Evolutionary conservation across 1,284 basidiomycete genomes (phyloP).

Genomic region (Prillingera fragicola): DNA sequence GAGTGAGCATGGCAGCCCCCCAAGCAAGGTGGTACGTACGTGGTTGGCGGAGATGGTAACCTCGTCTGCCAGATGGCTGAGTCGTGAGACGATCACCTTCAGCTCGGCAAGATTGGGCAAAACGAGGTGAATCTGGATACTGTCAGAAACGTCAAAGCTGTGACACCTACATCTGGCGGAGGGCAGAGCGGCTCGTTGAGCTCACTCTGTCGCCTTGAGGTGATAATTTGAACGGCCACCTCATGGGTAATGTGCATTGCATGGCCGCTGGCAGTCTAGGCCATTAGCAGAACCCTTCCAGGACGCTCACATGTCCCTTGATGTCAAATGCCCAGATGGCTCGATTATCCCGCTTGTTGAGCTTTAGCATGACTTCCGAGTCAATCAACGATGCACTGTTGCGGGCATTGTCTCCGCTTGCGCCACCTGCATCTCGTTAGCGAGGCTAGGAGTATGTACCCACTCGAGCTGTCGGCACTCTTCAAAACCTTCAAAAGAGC

Average conservation of each 20-base stretch:
- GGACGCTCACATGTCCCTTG: constrained; percentile 20
- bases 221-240: constrained; percentile 58
- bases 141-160: not conserved
- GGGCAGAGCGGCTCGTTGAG: constrained; percentile 80
- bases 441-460: not conserved
- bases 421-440: constrained; percentile 13
- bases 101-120: constrained; percentile 72
- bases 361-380: constrained; percentile 69
- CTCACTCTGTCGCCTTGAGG: constrained; percentile 62
- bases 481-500: constrained; percentile 66
- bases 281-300: not conserved
- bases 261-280: constrained; percentile 26
- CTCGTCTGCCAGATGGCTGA: constrained; percentile 67
- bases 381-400: constrained; percentile 30
- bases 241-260: constrained; percentile 45
- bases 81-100: constrained; percentile 68
- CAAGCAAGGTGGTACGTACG: constrained; percentile 14
- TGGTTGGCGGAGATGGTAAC: constrained; percentile 55
- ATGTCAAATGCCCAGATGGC: constrained; percentile 45
- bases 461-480: constrained; percentile 42
- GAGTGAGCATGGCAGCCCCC: constrained; percentile 5
- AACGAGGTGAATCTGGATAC: constrained; percentile 66
- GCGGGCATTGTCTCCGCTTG: constrained; percentile 43
- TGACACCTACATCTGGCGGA: constrained; percentile 66
- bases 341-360: constrained; percentile 47